Base-by-base conservation (phyloP, 1,284 basidiomycete species). In the Leccinum pachyderme region DNA sequence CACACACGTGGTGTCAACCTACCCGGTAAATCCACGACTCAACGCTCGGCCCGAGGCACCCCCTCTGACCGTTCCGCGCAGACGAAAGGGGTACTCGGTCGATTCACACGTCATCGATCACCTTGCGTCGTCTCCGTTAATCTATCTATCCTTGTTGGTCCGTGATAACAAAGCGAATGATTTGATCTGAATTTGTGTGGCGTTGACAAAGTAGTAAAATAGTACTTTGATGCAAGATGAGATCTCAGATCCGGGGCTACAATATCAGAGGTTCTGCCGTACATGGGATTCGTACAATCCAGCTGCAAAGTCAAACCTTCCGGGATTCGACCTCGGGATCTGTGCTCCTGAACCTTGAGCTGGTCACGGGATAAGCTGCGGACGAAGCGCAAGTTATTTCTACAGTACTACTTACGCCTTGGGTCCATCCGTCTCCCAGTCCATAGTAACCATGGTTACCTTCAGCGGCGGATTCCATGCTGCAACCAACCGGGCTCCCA, bases 81-180 rank as follows among this genome's bases (percentile, higher is more conserved):
- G 24, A 46, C 44, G 15, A 27, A 46, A 35, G 27, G 35, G 43
- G 43, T 24, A 9, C 13, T 12, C 47, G 35, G 35, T 48, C 11
- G 46, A n/a, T 63, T 63, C 65, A 47, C 65, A 66, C 52, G 63
- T 61, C 63, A 51, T 28, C 47, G 13, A 27, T 44, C 24, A 27
- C 22, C 22, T 44, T 48, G 52, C 44, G 32, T 61, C 9, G 37
- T 15, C 43, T 15, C 15, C 13, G 6, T 27, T 37, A 39, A 25
- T 63, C n/a, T 39, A 25, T 63, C n/a, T 39, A 39, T 49, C 13
- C 46, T 22, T 47, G 53, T 53, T 49, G 44, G 4, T 15, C 25
- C 24, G 24, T 15, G 47, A 24, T 47, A 22, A 13, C 51, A 33
- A 33, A 22, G 29, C 29, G 29, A 32, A 37, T 8, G 43, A 15